These are phyloP conservation scores for Paramyrothecium roridum DNA, from an alignment of 2,329 filamentous ascomycete species.

Conservation along the genomic window DNA sequence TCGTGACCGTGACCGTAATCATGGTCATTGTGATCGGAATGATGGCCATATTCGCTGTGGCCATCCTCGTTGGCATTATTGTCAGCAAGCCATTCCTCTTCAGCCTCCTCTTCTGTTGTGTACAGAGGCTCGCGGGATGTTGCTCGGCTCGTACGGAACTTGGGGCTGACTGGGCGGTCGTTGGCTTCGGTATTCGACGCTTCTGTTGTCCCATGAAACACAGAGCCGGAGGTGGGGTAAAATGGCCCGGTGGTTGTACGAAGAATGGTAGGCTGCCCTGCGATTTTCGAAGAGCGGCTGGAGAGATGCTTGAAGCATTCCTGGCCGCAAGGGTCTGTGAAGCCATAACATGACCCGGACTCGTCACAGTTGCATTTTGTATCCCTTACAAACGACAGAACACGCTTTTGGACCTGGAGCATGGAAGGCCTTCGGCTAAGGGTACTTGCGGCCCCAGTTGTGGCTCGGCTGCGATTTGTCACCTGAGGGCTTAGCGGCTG, in stretches of 20 bases:
- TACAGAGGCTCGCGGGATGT: slow-evolving; percentile 34
- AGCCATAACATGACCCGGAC: slow-evolving; percentile 59
- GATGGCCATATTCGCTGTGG: not conserved
- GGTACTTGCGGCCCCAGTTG: slow-evolving; percentile 21
- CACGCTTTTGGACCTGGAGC: slow-evolving; percentile 49
- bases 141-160: slow-evolving; percentile 32
- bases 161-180: slow-evolving; percentile 26
- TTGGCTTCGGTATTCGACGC: slow-evolving; percentile 21
- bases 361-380: slow-evolving; percentile 62
- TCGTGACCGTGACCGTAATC: slow-evolving; percentile 5
- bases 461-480: slow-evolving; percentile 18
- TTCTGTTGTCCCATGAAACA: slow-evolving; percentile 20
- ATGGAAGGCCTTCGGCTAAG: slow-evolving; percentile 51
- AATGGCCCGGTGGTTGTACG: slow-evolving; percentile 38
- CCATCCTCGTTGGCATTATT: not conserved
- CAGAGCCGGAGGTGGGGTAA: slow-evolving; percentile 18
- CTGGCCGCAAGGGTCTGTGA: slow-evolving; percentile 62
- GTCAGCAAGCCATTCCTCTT: no score
- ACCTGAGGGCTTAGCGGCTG: slow-evolving; percentile 17
- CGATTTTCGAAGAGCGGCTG: slow-evolving; percentile 29
- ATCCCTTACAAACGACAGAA: slow-evolving; percentile 64
- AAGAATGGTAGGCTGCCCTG: slow-evolving; percentile 32
- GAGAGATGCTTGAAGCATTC: slow-evolving; percentile 61
- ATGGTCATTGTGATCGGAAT: slow-evolving; percentile 2
- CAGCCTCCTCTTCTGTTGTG: slow-evolving; percentile 14